phyloP scores from a whole-genome alignment of 306 rosid genomes.

The Ormosia semicastrata region DNA sequence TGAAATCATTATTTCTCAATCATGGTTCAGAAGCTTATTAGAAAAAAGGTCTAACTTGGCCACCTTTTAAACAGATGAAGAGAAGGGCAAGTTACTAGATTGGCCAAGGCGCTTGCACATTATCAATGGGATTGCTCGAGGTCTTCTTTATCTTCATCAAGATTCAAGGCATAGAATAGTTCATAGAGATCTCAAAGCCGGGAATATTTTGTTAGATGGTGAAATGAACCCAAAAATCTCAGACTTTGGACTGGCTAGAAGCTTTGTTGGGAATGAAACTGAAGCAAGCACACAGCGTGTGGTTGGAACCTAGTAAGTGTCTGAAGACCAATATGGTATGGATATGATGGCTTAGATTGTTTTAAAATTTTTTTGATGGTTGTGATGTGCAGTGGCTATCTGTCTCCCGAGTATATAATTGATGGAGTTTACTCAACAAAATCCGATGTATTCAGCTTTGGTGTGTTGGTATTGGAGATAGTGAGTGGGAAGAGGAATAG shows the following conservation, averaged over 20 bases:
- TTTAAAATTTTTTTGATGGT: background rate
- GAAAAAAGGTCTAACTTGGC: background rate
- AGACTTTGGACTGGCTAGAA: conserved; percentile 30
- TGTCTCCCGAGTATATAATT: conserved; percentile 16
- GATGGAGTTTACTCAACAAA: conserved; percentile 23
- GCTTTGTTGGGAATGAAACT: conserved; percentile 23
- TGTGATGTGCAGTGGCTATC: conserved; percentile 12
- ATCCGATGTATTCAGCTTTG: conserved; percentile 30
- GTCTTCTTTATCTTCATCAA: conserved; percentile 54
- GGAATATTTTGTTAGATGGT: conserved; percentile 10
- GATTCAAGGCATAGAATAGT: conserved; percentile 31
- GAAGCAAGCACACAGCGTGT: conserved; percentile 14
- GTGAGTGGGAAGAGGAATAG: conserved; percentile 26
- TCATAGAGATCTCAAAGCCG: conserved; percentile 26
- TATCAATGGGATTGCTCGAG: conserved; percentile 43
- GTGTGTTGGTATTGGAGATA: conserved; percentile 22
- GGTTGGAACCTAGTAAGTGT: conserved; percentile 30
- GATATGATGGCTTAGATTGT: background rate
- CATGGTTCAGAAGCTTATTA: background rate
- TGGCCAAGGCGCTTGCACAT: conserved; percentile 38
- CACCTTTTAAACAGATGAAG: conserved; percentile 16
- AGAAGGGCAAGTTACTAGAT: conserved; percentile 8
- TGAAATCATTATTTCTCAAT: background rate
- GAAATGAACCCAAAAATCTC: conserved; percentile 27
- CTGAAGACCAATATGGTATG: background rate